Base-by-base conservation (phyloP, 495 filamentous ascomycete genomes). In the Penicillium canescens region DNA sequence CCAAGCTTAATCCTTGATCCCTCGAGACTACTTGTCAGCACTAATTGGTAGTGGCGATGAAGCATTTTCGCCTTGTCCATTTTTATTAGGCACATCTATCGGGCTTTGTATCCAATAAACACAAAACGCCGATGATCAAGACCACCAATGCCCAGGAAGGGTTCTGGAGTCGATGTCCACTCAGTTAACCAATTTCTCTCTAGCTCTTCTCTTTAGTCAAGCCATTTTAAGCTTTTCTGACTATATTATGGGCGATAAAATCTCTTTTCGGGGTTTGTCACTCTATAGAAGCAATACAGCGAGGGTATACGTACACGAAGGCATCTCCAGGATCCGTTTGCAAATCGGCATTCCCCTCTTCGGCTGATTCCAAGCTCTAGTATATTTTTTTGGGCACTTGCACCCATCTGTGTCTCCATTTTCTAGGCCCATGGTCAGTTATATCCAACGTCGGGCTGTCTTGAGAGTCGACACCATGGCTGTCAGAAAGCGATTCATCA, bases 401-500 rank as follows among this genome's bases (percentile, higher is more conserved):
- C 23, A 3, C 6, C 6, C 23, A 24, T 14, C 18, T 7, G 4
- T 39, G 37, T 36, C 9, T 9, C 9, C 9, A 36, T 36, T 3
- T 11, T 12, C 34, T 36, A 12, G 13, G 9, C 34, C 3, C 1
- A 2, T 24, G 23, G 6, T 4, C 23, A 24, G 9, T 31, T 10
- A 31, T 10, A 31, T 31, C 45, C 26, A 47, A 14, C 4, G 5
- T 31, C 24, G 18, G 18, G 6, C 38, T 48, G 33, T 35, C 8
- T 28, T 2, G n/a, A 14, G 43, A 8, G 5, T 20, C 23, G 37
- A 42, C 16, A 46, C 23, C 12, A 55, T 55, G 52, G 40, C 52
- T 11, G 16, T 55, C 28, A 42, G 52, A 49, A 55, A 55, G 33
- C 52, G 52, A 8, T 49, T 55, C 38, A 37, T 55, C 26, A 50